Conservation (phyloP, 805 yeast species). For the Ogataea populi-albae region DNA sequence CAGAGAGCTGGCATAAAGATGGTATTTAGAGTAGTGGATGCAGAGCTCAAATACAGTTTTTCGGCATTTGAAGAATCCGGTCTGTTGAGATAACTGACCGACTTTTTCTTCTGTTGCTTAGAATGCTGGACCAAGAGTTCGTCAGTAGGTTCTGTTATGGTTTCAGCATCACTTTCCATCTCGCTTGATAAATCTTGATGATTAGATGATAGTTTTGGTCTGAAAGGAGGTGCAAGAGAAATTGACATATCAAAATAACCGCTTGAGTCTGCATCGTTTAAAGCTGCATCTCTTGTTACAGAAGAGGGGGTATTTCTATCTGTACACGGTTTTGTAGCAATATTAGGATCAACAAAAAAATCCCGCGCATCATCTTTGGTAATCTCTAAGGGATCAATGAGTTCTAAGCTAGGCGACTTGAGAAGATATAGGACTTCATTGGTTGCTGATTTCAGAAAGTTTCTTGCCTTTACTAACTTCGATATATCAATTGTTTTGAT, state of each 20-base stretch:
- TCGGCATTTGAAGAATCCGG: not conserved
- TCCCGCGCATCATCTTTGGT: slow-evolving; percentile 19
- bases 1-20: slow-evolving; percentile 19
- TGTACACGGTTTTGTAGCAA: not conserved
- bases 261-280: slow-evolving; percentile 7
- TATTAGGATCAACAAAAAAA: slow-evolving; percentile 11
- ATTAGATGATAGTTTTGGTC: slow-evolving; percentile 6
- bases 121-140: slow-evolving; percentile 1
- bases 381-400: slow-evolving; percentile 27
- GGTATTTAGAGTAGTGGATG: slow-evolving; percentile 10
- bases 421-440: slow-evolving; percentile 35
- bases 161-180: slow-evolving; percentile 23
- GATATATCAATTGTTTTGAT: slow-evolving; percentile 26
- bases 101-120: slow-evolving; percentile 11
- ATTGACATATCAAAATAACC: slow-evolving; percentile 26
- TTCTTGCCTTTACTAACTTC: slow-evolving; percentile 31
- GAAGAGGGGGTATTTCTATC: slow-evolving; percentile 1
- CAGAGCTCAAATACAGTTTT: not conserved
- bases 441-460: slow-evolving; percentile 34
- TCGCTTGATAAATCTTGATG: slow-evolving; percentile 5
- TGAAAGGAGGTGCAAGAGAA: slow-evolving; percentile 23
- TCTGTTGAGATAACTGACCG: slow-evolving; percentile 7
- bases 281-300: slow-evolving; percentile 2
- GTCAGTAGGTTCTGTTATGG: slow-evolving; percentile 16
- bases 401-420: slow-evolving; percentile 34